These are phyloP conservation scores for Penicillium concentricum DNA, from an alignment of 2,329 filamentous ascomycete genomes.

Conservation along the genomic window DNA sequence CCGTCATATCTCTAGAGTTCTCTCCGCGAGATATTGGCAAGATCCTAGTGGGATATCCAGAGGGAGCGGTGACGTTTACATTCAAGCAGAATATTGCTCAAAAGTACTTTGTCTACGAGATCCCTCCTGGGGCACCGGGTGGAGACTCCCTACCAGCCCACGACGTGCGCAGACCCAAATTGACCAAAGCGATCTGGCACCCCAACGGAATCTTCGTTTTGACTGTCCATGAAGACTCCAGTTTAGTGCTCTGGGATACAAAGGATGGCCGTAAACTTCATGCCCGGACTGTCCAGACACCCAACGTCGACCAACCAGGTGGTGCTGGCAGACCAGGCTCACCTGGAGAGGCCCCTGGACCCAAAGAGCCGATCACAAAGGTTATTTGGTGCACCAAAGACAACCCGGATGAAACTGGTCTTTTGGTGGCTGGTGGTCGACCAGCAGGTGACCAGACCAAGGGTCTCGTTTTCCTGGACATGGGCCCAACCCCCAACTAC, in stretches of 20 bases:
- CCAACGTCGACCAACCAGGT: slow-evolving; percentile 68
- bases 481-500: slow-evolving; percentile 86
- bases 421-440: slow-evolving; percentile 82
- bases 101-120: slow-evolving; percentile 78
- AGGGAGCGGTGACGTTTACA: slow-evolving; percentile 85
- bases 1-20: slow-evolving; percentile 75
- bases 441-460: slow-evolving; percentile 65
- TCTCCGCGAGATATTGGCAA: slow-evolving; percentile 92
- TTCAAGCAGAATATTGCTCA: slow-evolving; percentile 85
- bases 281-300: slow-evolving; percentile 75
- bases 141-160: slow-evolving; percentile 62
- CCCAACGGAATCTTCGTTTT: slow-evolving; percentile 87
- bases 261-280: slow-evolving; percentile 82
- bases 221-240: slow-evolving; percentile 86
- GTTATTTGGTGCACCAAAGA: slow-evolving; percentile 92
- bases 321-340: slow-evolving; percentile 45
- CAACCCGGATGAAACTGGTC: slow-evolving; percentile 88
- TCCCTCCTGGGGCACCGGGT: slow-evolving; percentile 81
- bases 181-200: slow-evolving; percentile 89
- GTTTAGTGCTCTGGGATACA: slow-evolving; percentile 89
- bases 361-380: slow-evolving; percentile 72
- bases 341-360: slow-evolving; percentile 52
- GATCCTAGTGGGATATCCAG: slow-evolving; percentile 83
- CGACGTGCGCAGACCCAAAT: slow-evolving; percentile 64
- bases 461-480: slow-evolving; percentile 83